Conservation (phyloP, 2,329 filamentous ascomycete species). For the Verticillium isaacii region DNA sequence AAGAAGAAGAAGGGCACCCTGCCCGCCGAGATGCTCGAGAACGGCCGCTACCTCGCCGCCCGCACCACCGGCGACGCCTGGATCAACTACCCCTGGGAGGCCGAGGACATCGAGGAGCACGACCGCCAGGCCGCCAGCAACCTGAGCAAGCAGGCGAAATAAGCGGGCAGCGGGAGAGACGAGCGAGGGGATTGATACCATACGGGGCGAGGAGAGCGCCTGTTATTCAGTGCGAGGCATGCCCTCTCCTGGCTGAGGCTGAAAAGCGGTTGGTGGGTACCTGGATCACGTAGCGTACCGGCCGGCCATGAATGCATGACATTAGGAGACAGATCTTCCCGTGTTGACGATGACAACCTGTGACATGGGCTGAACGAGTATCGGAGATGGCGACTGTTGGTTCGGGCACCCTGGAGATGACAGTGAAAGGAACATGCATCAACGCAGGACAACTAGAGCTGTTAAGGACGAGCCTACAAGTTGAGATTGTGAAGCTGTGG, state of each 20-base stretch:
- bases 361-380: too few relatives aligned
- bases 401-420: too few relatives aligned
- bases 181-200: neutral
- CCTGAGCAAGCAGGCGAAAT: conserved; percentile 21
- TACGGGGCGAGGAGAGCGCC: neutral
- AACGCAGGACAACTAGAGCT: too few relatives aligned
- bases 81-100: conserved; percentile 99
- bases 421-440: too few relatives aligned
- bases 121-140: conserved; percentile 59
- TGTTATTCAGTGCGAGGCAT: conserved; percentile 4
- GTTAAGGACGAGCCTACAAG: too few relatives aligned
- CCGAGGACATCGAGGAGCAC: conserved; percentile 88
- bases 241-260: neutral
- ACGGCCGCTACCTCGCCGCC: conserved; percentile 76
- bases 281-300: neutral
- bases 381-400: too few relatives aligned
- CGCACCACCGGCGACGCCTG: conserved; percentile 88
- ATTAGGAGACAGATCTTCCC: neutral
- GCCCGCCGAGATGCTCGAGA: conserved; percentile 69
- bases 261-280: neutral
- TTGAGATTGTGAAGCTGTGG: too few relatives aligned
- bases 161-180: conserved; percentile 16
- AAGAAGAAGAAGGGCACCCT: conserved; percentile 90
- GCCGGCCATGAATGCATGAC: neutral
- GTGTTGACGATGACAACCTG: too few relatives aligned